A percentile compares a stretch with the other conserved stretches of the same genome.
phyloP scores from a whole-genome alignment of 116 monocot species.

The Cymodocea nodosa region DNA sequence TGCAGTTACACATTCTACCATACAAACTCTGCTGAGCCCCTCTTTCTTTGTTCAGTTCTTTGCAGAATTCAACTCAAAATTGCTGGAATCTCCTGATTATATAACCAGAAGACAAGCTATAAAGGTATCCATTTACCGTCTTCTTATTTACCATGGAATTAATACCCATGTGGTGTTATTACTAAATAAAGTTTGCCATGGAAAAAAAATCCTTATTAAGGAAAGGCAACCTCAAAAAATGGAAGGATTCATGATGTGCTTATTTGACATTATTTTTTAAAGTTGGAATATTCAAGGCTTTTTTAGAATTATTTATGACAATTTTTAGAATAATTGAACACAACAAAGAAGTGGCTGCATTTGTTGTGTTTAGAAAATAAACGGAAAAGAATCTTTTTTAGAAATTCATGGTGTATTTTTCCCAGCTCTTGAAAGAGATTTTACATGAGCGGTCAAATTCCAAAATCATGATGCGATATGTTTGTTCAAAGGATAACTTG shows the following conservation, averaged over 20 bases:
- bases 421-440: slow-evolving; percentile 75
- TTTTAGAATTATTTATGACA: background rate
- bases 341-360: background rate
- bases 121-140: slow-evolving; percentile 31
- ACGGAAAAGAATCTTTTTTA: background rate
- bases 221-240: background rate
- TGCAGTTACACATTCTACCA: too few relatives aligned
- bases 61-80: slow-evolving; percentile 61
- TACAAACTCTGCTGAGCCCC: too few relatives aligned
- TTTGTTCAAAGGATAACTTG: slow-evolving; percentile 80
- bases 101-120: slow-evolving; percentile 79
- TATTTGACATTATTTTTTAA: background rate
- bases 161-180: background rate
- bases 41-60: slow-evolving; percentile 42
- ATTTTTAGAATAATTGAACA: background rate
- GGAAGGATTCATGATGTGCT: background rate
- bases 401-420: background rate
- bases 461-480: slow-evolving; percentile 64
- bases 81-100: slow-evolving; percentile 60
- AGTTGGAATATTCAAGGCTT: background rate
- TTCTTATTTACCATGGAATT: background rate
- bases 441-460: slow-evolving; percentile 74
- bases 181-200: background rate
- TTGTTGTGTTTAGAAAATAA: background rate
- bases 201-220: too few relatives aligned